Conservation (phyloP, 2,329 filamentous ascomycete genomes). For the Tolypocladium tundrense region DNA sequence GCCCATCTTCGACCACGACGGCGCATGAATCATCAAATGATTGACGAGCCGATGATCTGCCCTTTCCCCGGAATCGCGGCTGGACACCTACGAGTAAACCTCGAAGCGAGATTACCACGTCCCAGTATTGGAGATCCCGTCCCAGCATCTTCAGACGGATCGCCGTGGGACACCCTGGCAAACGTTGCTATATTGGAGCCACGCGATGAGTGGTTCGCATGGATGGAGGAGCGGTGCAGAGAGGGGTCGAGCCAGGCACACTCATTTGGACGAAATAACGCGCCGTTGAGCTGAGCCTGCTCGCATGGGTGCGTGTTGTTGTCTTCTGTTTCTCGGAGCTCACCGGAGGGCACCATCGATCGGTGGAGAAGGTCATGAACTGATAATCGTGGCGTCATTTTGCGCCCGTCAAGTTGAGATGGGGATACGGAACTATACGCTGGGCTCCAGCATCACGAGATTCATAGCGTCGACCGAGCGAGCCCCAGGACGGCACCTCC, state of each 20-base stretch:
- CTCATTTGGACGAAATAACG: not conserved
- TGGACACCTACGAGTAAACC: not conserved
- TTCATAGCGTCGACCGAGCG: not conserved
- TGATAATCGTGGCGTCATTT: not conserved
- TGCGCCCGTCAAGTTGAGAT: not conserved
- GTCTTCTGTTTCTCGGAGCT: not conserved
- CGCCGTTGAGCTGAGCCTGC: not conserved
- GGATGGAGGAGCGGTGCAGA: not conserved
- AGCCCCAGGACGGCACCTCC: not conserved
- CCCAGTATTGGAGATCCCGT: not conserved
- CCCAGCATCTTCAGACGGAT: not conserved
- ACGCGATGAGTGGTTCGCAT: not conserved
- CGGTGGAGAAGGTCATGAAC: not conserved
- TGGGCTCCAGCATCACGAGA: not conserved
- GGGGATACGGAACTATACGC: not conserved
- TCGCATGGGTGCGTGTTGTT: not conserved
- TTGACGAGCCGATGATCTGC: not conserved
- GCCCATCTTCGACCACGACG: not conserved
- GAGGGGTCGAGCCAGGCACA: not conserved
- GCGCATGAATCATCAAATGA: not conserved
- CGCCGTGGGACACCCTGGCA: not conserved
- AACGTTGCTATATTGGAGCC: not conserved
- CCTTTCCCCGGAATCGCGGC: not conserved
- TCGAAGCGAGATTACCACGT: not conserved
- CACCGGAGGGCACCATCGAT: not conserved